Conservation (phyloP, 306 rosid genomes). For the Cucurbita argyrosperma region DNA sequence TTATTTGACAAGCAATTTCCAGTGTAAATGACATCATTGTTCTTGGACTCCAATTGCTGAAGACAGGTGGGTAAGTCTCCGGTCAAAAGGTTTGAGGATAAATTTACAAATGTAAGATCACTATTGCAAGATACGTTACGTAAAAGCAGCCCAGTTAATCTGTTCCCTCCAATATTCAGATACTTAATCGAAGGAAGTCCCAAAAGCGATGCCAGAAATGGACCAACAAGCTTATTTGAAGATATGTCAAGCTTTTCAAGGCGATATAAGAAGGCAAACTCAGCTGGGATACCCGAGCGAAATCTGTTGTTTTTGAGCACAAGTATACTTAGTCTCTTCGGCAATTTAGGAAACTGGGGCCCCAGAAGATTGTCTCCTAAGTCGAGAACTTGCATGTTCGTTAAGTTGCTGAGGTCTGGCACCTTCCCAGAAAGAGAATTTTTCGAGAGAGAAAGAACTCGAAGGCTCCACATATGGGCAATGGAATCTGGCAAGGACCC, state of each 20-base stretch:
- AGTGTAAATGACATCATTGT: conserved; percentile 23
- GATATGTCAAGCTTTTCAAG: conserved; percentile 79
- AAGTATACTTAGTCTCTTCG: conserved; percentile 40
- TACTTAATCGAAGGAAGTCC: conserved; percentile 60
- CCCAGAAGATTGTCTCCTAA: conserved; percentile 59
- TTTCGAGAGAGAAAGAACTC: conserved; percentile 57
- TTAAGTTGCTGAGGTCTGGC: conserved; percentile 47
- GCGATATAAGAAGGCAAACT: conserved; percentile 32
- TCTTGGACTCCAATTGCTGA: conserved; percentile 18
- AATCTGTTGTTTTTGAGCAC: conserved; percentile 65
- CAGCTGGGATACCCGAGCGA: conserved; percentile 38
- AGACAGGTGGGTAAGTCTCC: conserved; percentile 69
- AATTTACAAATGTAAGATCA: conserved; percentile 52
- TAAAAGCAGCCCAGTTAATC: conserved; percentile 57
- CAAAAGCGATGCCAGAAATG: conserved; percentile 41
- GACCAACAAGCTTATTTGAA: conserved; percentile 60
- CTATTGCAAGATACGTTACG: conserved; percentile 46
- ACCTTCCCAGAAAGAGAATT: conserved; percentile 53
- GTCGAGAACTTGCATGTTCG: conserved; percentile 61
- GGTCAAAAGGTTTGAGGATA: conserved; percentile 69
- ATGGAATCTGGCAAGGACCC: conserved; percentile 61
- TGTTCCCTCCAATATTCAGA: conserved; percentile 62
- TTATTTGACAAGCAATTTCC: conserved; percentile 52
- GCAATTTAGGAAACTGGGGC: conserved; percentile 59
- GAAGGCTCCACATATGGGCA: conserved; percentile 24